Base-by-base conservation (phyloP, 176 grass and related monocot genomes). In the Eleusine indica region DNA sequence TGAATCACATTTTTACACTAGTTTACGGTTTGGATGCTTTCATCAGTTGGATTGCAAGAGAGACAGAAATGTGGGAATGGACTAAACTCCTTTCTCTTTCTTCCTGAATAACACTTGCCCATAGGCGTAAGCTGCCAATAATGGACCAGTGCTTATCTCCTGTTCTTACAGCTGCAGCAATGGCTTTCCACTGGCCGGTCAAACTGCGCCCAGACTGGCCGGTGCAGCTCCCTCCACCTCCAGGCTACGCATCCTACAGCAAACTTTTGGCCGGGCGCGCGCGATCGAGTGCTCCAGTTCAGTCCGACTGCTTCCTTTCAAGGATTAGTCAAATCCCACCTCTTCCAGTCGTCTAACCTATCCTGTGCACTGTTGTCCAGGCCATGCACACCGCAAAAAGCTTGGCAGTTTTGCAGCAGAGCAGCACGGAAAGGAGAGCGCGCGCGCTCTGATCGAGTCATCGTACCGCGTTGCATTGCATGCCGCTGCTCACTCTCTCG, bases 301-400 rank as follows among this genome's bases (percentile, higher is more conserved):
- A 62, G 77, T 90, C 83, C 75, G 88, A 79, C 48, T 71, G 84
- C 69, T 82, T 53, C 71, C 69, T 82, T 37, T 74, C 48, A 74
- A 74, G 29, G 71, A 74, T 3, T 83, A 86, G 82, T 94, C 86
- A 91, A 94, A 88, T 85, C 60, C 73, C 67, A 79, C 53, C 53
- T 57, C 17, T 12, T 84, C 69, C 77, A 66, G 57, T 66, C 83
- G 57, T 57, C 80, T 64, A 52, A 48, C 42, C 47, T 57, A 57
- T 17, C 28, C 88, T 64, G 70, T 84, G 91, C 76, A 68, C 71
- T 70, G 48, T 54, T 71, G 83, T 49, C 64, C 70, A 94, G 81
- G 68, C 65, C 66, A 6, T 21, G 1, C 62, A 8, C 53, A 22
- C 37, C 37, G n/a, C 49, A 51, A 43, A 82, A 71, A 85, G 82